Conservation (phyloP, 352 stramenopile genomes). For the Phytophthora hibernalis region DNA sequence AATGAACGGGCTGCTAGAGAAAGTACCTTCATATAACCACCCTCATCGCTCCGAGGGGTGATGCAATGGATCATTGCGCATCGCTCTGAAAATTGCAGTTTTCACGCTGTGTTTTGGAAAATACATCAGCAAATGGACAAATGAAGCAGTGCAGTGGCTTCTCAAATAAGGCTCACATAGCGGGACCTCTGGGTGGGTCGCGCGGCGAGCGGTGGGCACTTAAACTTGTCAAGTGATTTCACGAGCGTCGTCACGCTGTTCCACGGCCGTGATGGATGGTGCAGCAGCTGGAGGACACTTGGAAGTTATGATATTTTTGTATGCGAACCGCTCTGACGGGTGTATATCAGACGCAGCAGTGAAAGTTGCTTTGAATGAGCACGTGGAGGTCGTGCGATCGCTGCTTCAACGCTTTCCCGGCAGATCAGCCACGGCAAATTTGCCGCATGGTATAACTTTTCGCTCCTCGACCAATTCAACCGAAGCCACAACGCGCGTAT, state of each 20-base stretch:
- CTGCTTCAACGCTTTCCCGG: slow-evolving; percentile 40
- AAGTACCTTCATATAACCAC: slow-evolving; percentile 32
- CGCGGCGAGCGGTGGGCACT: slow-evolving; percentile 36
- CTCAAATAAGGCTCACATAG: slow-evolving; percentile 11
- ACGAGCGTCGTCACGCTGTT: slow-evolving; percentile 32
- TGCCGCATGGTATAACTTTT: slow-evolving; percentile 40
- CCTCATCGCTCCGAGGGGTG: slow-evolving; percentile 29
- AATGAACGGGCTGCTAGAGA: slow-evolving; percentile 36
- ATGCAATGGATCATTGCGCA: slow-evolving; percentile 38
- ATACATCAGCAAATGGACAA: slow-evolving; percentile 21
- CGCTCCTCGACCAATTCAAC: slow-evolving; percentile 31
- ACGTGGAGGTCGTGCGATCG: slow-evolving; percentile 42
- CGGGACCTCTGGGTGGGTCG: slow-evolving; percentile 14
- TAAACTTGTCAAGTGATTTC: slow-evolving; percentile 46
- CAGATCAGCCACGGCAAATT: slow-evolving; percentile 33
- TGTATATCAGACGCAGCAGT: slow-evolving; percentile 37
- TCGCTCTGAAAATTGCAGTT: slow-evolving; percentile 15
- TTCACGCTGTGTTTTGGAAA: slow-evolving; percentile 24
- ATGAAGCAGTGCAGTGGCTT: slow-evolving; percentile 24
- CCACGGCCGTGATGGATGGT: slow-evolving; percentile 39
- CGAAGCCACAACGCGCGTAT: slow-evolving; percentile 10
- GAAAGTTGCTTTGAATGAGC: slow-evolving; percentile 33
- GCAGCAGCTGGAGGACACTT: slow-evolving; percentile 39
- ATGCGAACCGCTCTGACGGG: slow-evolving; percentile 27
- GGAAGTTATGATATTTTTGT: slow-evolving; percentile 40